Evolutionary conservation across 306 rosid species (phyloP).

Genomic region (Pyrus communis): DNA sequence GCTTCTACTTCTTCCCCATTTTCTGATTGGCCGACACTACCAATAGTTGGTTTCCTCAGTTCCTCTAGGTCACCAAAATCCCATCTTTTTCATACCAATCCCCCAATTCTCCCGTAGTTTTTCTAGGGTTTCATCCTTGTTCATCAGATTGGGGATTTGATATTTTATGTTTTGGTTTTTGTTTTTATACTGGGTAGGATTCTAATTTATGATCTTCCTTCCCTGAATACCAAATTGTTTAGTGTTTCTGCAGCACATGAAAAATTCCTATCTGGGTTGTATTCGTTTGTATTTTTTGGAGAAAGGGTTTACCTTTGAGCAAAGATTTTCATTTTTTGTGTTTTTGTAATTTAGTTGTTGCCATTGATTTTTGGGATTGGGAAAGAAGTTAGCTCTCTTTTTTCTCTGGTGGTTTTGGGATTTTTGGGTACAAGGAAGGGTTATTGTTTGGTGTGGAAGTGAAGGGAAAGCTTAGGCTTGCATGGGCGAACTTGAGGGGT

Average conservation of each 20-base stretch:
- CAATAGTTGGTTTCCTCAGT: constrained; percentile 35
- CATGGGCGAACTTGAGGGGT: constrained; percentile 94
- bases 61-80: constrained; percentile 44
- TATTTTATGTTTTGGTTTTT: neutral
- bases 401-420: constrained; percentile 20
- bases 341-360: neutral
- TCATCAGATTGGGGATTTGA: constrained; percentile 19
- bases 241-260: constrained; percentile 4
- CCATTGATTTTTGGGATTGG: constrained; percentile 8
- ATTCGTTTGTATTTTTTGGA: constrained; percentile 4
- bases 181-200: constrained; percentile 9
- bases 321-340: neutral
- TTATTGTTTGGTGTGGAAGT: constrained; percentile 10
- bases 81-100: constrained; percentile 9
- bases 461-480: constrained; percentile 46
- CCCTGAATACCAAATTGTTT: constrained; percentile 12
- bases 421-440: constrained; percentile 18
- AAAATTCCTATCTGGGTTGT: constrained; percentile 9
- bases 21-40: constrained; percentile 44
- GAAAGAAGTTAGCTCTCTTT: constrained; percentile 1
- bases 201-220: constrained; percentile 13
- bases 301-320: neutral
- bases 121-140: constrained; percentile 32
- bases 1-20: constrained; percentile 19
- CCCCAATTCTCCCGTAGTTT: constrained; percentile 6